Base-by-base conservation (phyloP, 2,329 filamentous ascomycete genomes). In the Diaporthe vexans region DNA sequence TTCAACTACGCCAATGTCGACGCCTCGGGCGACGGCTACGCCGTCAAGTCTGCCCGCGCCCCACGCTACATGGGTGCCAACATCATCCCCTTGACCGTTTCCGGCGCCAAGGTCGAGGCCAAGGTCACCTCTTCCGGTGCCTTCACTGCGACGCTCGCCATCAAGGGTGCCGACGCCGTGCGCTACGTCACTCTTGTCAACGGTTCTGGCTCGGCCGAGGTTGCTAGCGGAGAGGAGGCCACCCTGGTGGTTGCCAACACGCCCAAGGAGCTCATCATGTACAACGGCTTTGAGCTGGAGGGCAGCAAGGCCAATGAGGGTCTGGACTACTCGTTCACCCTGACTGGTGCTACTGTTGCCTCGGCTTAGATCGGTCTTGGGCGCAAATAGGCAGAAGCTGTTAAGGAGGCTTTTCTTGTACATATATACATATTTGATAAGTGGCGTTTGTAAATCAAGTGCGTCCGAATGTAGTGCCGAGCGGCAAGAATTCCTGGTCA, bases 221-320 rank as follows among this genome's bases (percentile, higher is more conserved):
- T 87, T 10, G 80, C 79, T 17, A 76, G 76, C n/a, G 83, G 82
- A 0, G 85, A 88, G 76, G 83, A 88, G 78, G 83, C 81, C 10
- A 85, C 79, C 54, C 79, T 89, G 48, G 84, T 88, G 11, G 82
- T 89, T 54, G 87, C 82, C 19, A 88, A 89, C 76, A 87, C 87
- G 3, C 87, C 87, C 10, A 79, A 80, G 10, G 75, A 80, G 63
- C 80, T 86, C 33, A 80, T 86, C 35, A 78, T 84, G 63, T 88
- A 86, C 75, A 85, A 88, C 76, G 82, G 85, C 4, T 86, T 86
- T 73, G 74, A 81, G 43, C 77, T 85, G 26, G 81, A 77, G 2
- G 79, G 79, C 4, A 84, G 61, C 43, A 35, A 83, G 29, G 84
- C 82, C 0, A 83, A 78, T 35, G 78, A 79, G 51, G 84, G 84